A percentile compares a stretch with the other conserved stretches of the same genome.
Evolutionary conservation across 768 basidiomycete species (phyloP).

Genomic region (Tricholoma furcatifolium): DNA sequence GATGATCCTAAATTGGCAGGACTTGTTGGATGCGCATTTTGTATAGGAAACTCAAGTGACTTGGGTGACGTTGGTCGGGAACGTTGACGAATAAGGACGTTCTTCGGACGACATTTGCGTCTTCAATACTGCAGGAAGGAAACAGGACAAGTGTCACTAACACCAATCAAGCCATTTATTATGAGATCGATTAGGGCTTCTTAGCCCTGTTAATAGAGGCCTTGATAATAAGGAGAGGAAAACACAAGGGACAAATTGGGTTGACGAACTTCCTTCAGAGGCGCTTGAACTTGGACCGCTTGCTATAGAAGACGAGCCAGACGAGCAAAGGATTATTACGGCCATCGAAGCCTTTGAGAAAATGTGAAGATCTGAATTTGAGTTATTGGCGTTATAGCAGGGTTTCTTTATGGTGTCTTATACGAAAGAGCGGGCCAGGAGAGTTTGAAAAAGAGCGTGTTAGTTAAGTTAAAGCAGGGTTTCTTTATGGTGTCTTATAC

Average conservation of each 20-base stretch:
- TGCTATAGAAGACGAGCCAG: constrained; percentile 3
- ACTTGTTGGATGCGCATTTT: constrained; percentile 22
- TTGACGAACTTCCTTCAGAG: not conserved
- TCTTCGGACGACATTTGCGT: constrained; percentile 10
- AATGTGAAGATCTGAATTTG: constrained; percentile 37
- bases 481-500: not conserved
- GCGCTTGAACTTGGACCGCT: not conserved
- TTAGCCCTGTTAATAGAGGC: constrained; percentile 1
- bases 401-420: not conserved
- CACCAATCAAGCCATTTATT: constrained; percentile 21
- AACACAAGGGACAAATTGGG: not conserved
- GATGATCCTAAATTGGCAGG: constrained; percentile 9
- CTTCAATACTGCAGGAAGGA: constrained; percentile 25
- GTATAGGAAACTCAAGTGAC: constrained; percentile 34
- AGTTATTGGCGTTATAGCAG: constrained; percentile 41
- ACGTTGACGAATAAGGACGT: constrained; percentile 23
- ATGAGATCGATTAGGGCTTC: constrained; percentile 6
- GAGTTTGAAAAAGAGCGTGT: constrained; percentile 20
- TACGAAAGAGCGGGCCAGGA: constrained; percentile 28
- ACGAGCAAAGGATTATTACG: constrained; percentile 35
- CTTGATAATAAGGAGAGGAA: not conserved
- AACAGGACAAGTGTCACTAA: constrained; percentile 24
- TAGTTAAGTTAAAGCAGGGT: constrained; percentile 36
- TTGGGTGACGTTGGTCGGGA: constrained; percentile 18
- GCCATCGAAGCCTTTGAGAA: constrained; percentile 41